A percentile compares a stretch with the other conserved stretches of the same genome.
Conservation (phyloP, 1,284 basidiomycete genomes). For the Filobasidium uniguttulatum region DNA sequence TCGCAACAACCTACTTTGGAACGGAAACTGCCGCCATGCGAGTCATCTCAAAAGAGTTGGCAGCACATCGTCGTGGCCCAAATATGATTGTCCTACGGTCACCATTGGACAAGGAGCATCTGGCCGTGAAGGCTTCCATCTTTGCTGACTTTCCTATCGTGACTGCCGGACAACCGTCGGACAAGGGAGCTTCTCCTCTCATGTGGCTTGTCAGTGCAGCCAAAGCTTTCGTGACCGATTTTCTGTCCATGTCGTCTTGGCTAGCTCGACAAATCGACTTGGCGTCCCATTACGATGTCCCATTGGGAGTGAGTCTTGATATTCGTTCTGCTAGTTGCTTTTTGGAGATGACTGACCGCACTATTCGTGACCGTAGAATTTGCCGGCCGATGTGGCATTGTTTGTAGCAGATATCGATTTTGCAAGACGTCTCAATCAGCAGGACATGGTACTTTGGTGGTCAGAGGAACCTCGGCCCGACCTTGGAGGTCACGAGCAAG, state of each 20-base stretch:
- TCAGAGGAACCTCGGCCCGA: constrained; percentile 79
- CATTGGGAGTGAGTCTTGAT: constrained; percentile 50
- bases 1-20: constrained; percentile 60
- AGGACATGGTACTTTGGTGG: constrained; percentile 97
- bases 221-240: constrained; percentile 65
- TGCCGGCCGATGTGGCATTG: constrained; percentile 78
- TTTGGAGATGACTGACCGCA: neutral
- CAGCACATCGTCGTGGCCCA: constrained; percentile 45
- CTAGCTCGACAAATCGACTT: constrained; percentile 66
- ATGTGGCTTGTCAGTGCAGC: constrained; percentile 43
- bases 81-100: constrained; percentile 72
- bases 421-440: constrained; percentile 66
- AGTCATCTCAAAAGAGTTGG: constrained; percentile 74
- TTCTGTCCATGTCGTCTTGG: constrained; percentile 65
- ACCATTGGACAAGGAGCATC: constrained; percentile 69
- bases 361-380: constrained; percentile 41
- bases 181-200: constrained; percentile 43
- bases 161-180: constrained; percentile 59
- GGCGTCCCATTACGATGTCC: constrained; percentile 83
- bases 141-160: constrained; percentile 76
- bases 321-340: neutral
- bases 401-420: constrained; percentile 83
- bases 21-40: constrained; percentile 69
- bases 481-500: constrained; percentile 83
- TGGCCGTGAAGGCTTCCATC: constrained; percentile 59